Percentiles rank a stretch among this genome's conserved stretches.
phyloP scores from a whole-genome alignment of 495 filamentous ascomycete genomes.

The Neurospora sp. region DNA sequence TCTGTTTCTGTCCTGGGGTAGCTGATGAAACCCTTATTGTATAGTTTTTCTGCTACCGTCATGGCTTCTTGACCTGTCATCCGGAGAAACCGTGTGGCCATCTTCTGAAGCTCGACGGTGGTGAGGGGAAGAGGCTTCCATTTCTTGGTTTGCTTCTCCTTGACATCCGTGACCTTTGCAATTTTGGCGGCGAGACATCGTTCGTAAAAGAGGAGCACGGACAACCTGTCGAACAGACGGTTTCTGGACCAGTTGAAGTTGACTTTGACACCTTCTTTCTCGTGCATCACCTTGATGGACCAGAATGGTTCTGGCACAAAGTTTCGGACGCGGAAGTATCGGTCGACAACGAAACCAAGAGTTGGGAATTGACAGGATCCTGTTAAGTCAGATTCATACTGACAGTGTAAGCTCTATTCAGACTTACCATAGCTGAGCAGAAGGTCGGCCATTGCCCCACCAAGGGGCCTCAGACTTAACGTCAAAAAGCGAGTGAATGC shows the following conservation, averaged over 20 bases:
- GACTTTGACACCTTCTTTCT: constrained; percentile 67
- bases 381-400: constrained; percentile 22
- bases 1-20: constrained; percentile 97
- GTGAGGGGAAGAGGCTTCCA: constrained; percentile 91
- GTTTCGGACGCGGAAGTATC: constrained; percentile 84
- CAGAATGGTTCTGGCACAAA: constrained; percentile 92
- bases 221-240: constrained; percentile 78
- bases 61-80: constrained; percentile 84
- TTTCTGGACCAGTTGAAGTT: constrained; percentile 76
- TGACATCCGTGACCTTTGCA: constrained; percentile 72
- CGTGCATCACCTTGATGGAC: constrained; percentile 76
- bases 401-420: not conserved
- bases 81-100: constrained; percentile 73
- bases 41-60: constrained; percentile 81
- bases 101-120: constrained; percentile 97
- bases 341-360: constrained; percentile 90
- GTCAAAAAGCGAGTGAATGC: constrained; percentile 90
- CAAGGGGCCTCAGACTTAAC: constrained; percentile 56
- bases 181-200: constrained; percentile 66
- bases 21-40: constrained; percentile 91
- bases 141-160: constrained; percentile 85
- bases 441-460: constrained; percentile 48
- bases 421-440: constrained; percentile 77
- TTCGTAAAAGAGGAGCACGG: constrained; percentile 75
- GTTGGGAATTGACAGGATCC: constrained; percentile 97